phyloP scores from a whole-genome alignment of 106 monocot species.

The Allium sativum region DNA sequence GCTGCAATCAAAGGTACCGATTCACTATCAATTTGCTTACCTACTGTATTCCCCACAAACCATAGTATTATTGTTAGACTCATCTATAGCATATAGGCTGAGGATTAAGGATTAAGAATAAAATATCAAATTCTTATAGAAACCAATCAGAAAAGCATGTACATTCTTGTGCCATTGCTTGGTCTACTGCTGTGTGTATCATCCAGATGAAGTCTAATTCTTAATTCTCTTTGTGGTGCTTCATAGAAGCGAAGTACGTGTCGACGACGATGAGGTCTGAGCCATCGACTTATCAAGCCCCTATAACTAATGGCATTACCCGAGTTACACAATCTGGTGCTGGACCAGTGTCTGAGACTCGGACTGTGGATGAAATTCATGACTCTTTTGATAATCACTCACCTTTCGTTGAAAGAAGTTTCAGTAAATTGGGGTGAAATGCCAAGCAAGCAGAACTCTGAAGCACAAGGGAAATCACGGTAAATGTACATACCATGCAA shows the following conservation, averaged over 20 bases:
- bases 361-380: constrained; percentile 1
- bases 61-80: background rate
- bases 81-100: background rate
- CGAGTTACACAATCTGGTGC: background rate
- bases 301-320: background rate
- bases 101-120: background rate
- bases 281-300: background rate
- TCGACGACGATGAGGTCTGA: constrained; percentile 1
- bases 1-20: constrained; percentile 46
- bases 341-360: background rate
- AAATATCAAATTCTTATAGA: background rate
- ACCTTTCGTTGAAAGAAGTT: background rate
- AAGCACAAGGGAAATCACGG: no score
- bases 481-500: no score
- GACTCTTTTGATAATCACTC: constrained; percentile 4
- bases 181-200: background rate
- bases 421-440: constrained; percentile 1
- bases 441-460: no score
- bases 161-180: background rate
- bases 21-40: background rate
- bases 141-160: background rate
- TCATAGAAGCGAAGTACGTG: constrained; percentile 8
- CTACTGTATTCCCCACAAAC: background rate
- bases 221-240: background rate
- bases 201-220: background rate